Conservation (phyloP, 2,329 filamentous ascomycete genomes). For the Fonsecaea pedrosoi region DNA sequence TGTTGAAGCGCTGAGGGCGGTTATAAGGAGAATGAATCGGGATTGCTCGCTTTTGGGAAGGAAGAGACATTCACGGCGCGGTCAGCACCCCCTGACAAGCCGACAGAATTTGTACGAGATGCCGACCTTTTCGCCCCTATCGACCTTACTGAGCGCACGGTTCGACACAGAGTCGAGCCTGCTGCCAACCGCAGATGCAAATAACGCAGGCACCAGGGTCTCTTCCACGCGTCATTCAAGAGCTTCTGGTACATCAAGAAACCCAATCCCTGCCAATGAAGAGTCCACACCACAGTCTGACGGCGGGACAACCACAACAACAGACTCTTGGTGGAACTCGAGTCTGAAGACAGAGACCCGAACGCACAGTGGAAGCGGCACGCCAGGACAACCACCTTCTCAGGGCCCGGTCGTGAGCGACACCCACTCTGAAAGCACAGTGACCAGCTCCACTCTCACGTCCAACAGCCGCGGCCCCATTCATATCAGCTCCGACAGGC, state of each 20-base stretch:
- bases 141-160: neutral
- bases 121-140: neutral
- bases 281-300: neutral
- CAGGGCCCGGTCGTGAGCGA: neutral
- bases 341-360: neutral
- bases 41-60: slow-evolving; percentile 1
- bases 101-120: neutral
- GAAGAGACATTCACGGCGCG: neutral
- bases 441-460: neutral
- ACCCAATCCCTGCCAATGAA: neutral
- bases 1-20: neutral
- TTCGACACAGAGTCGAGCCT: neutral
- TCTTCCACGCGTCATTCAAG: neutral
- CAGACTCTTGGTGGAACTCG: slow-evolving; percentile 1
- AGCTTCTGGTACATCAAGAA: neutral
- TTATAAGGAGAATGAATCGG: slow-evolving; percentile 3
- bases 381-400: neutral
- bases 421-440: neutral
- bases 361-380: neutral
- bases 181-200: neutral
- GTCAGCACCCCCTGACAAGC: neutral
- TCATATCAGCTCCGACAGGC: neutral
- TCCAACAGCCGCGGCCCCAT: neutral
- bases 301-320: neutral
- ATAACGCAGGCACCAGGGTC: neutral